Evolutionary conservation across 495 filamentous ascomycete species (phyloP), one percentile per base, ranked within the genome.

Genomic region (Alectoria sarmentosa): DNA sequence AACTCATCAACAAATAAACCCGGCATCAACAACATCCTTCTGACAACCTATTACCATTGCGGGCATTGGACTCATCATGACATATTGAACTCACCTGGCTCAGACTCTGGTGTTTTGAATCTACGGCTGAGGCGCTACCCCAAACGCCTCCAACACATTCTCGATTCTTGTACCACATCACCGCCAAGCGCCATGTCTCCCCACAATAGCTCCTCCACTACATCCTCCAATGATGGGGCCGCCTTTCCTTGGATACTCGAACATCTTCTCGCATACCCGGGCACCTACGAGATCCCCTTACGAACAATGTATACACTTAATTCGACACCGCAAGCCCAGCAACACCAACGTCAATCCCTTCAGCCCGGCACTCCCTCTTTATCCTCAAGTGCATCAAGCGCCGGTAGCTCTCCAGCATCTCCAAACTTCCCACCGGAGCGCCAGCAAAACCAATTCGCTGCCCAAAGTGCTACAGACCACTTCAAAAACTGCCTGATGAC

Each of bases 271-370:
- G 80, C 86, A 41, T 86, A 89, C 71, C 84, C 86, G 13, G 80
- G 78, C 64, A 80, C 78, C 39, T 89, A 89, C 70, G 88, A 90
- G 69, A 85, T 91, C 48, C 88, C 88, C 21, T 78, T 91, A 28
- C 83, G 87, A 60, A 88, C 84, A 63, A 89, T 90, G 80, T 91
- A 90, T 72, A 81, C 80, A 19, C 78, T 91, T 73, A 91, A 91
- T 69, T 86, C 81, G 65, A 78, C 83, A 48, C 78, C 83, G 8
- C 73, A 75, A 58, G 73, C 77, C 62, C 70, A 80, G 73, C 74
- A 77, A 58, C 64, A 70, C 28, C 76, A 65, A 58, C 74, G 60
- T 56, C 78, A 66, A 54, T 61, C 69, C 19, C 63, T 70, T 66
- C 73, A 69, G 63, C 66, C 69, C 42, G 64, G 60, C 67, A 74